Base-by-base conservation (phyloP, 805 yeast species). In the Starmerella sp. region DNA sequence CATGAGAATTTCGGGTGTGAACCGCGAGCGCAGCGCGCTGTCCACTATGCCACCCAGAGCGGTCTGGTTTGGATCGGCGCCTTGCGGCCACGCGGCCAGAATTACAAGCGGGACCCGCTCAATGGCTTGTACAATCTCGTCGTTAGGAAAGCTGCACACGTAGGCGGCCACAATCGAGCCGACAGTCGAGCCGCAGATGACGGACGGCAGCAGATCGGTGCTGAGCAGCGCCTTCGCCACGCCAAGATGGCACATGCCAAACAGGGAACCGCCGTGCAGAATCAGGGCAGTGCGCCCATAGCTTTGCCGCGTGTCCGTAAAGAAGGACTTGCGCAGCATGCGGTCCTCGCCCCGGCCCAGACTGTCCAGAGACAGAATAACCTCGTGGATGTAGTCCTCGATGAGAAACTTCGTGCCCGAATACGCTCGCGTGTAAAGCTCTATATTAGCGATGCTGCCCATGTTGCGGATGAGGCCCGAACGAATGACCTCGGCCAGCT, bases 171-270 rank as follows among this genome's bases (percentile, higher is more conserved):
- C 89, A 1, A 90, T 83, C 0, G 97, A 95, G 1, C 98, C 98
- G 57, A 88, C 85, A 0, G 96, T 93, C 55, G 90, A 84, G 0
- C 98, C 98, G 6, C 91, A 86, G 28, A 91, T 80, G 2, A 93
- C 85, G 43, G 84, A 72, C 0, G 98, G 98, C 51, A 93, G 72
- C 39, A 90, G 70, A 1, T 85, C 83, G 59, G 84, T 81, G 60
- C 77, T 77, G 57, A 83, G 78, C n/a, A 93, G 73, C 0, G 93
- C 91, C 59, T 84, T 84, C 8, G 91, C 86, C 1, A 90, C 96
- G 1, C 98, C 98, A 37, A 93, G 66, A 68, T 93, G 98, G 63
- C 95, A 90, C 58, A 93, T 72, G 0, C 98, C 97, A 71, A 91
- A 93, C 28, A 93, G 71, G 0, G 97, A 85, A 2, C 98, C 97